These are phyloP conservation scores for Malassezia pachydermatis DNA, from an alignment of 1,284 basidiomycete species.

Conservation along the genomic window DNA sequence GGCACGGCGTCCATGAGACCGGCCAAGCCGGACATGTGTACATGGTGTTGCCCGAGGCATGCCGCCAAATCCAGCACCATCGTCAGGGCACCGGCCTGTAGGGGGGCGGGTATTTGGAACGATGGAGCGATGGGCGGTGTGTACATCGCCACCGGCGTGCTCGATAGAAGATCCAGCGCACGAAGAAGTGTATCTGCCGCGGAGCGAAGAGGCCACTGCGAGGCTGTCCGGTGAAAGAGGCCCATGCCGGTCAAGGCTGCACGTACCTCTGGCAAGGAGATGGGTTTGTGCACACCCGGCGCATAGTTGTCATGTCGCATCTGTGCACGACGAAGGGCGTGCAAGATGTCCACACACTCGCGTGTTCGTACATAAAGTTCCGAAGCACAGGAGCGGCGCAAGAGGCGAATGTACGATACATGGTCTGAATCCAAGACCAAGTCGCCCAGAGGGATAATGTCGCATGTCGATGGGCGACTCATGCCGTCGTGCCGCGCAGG, in stretches of 20 bases:
- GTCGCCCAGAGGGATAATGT: conserved; percentile 5
- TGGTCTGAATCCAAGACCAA: neutral
- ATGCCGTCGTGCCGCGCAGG: neutral
- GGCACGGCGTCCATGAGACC: neutral
- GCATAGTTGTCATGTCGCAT: neutral
- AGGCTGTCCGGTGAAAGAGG: conserved; percentile 3
- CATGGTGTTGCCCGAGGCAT: neutral
- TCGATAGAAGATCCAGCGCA: neutral
- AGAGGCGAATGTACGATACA: neutral
- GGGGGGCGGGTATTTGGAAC: neutral
- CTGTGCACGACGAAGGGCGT: neutral
- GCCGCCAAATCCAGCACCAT: neutral
- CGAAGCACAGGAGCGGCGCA: neutral
- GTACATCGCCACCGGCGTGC: neutral
- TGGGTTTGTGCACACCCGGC: neutral
- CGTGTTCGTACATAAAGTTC: neutral
- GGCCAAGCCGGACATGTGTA: neutral
- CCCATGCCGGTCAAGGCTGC: conserved; percentile 2
- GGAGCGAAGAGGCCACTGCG: neutral
- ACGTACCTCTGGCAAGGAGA: neutral
- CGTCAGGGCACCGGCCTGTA: neutral
- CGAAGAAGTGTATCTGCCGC: conserved; percentile 7
- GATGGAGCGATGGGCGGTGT: neutral
- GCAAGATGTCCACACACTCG: neutral
- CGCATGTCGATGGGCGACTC: neutral